phyloP scores from a whole-genome alignment of 306 rosid genomes.

The Luffa acutangula region DNA sequence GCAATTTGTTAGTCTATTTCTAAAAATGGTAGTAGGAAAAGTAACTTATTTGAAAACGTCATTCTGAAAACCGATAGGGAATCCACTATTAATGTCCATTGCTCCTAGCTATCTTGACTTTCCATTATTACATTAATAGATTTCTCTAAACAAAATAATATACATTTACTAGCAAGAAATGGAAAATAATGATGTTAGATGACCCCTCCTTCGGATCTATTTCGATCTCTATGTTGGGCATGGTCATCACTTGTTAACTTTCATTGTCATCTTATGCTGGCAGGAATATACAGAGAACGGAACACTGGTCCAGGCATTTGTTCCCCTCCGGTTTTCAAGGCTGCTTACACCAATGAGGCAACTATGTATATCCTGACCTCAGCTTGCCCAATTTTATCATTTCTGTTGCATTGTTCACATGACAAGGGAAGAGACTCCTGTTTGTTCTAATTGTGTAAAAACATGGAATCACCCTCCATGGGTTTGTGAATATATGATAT shows the following conservation, averaged over 20 bases:
- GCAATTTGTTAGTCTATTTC: neutral
- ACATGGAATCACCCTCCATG: neutral
- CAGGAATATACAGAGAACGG: constrained; percentile 85
- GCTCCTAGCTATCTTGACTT: neutral
- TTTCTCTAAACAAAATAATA: neutral
- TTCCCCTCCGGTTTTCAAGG: constrained; percentile 91
- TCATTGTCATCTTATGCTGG: neutral
- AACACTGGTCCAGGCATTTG: constrained; percentile 77
- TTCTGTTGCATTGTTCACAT: neutral
- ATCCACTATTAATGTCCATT: neutral
- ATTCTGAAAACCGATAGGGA: neutral
- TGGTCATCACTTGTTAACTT: neutral
- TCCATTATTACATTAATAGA: neutral
- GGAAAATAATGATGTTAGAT: neutral
- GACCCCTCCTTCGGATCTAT: neutral
- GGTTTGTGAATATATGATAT: neutral
- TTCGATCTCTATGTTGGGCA: neutral
- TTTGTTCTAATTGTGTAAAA: neutral
- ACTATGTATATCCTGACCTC: constrained; percentile 39
- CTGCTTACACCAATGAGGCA: constrained; percentile 90
- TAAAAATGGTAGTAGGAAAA: neutral
- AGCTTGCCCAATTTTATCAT: constrained; percentile 3
- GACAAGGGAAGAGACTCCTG: neutral
- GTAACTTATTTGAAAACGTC: neutral
- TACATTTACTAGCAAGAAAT: neutral